phyloP scores from a whole-genome alignment of 176 grass and related monocot species.

The Poa pratensis region DNA sequence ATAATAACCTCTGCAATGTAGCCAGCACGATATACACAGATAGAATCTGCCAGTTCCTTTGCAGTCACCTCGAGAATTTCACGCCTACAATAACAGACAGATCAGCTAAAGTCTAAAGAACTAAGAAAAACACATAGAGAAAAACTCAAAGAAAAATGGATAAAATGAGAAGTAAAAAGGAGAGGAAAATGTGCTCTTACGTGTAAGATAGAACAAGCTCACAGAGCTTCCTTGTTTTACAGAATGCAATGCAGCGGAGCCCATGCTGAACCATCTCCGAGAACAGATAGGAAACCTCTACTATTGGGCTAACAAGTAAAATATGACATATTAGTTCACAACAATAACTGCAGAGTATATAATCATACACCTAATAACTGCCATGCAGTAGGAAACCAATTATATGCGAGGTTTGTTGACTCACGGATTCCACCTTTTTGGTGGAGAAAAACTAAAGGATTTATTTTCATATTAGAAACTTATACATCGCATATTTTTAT shows the following conservation, averaged over 20 bases:
- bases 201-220: conserved; percentile 93
- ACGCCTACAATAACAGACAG: conserved; percentile 62
- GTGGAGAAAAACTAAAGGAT: background rate
- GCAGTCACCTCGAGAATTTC: conserved; percentile 76
- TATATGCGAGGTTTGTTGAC: background rate
- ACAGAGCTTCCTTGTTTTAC: conserved; percentile 87
- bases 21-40: conserved; percentile 92
- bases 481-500: background rate
- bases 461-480: conserved; percentile 12
- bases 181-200: conserved; percentile 57
- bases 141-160: conserved; percentile 23
- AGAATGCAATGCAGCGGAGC: conserved; percentile 96
- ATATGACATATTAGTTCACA: conserved; percentile 7
- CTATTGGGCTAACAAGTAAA: conserved; percentile 71
- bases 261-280: conserved; percentile 97
- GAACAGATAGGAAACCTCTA: conserved; percentile 87
- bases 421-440: conserved; percentile 7
- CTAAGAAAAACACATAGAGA: conserved; percentile 8
- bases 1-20: conserved; percentile 84
- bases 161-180: conserved; percentile 8
- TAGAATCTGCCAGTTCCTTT: conserved; percentile 68
- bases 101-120: conserved; percentile 25
- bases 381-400: conserved; percentile 19
- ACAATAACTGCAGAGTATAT: conserved; percentile 15
- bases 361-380: conserved; percentile 21